Evolutionary conservation across 108 stramenopile species (phyloP), one percentile per base, ranked within the genome.

Genomic region (Stephanodiscus triporus): DNA sequence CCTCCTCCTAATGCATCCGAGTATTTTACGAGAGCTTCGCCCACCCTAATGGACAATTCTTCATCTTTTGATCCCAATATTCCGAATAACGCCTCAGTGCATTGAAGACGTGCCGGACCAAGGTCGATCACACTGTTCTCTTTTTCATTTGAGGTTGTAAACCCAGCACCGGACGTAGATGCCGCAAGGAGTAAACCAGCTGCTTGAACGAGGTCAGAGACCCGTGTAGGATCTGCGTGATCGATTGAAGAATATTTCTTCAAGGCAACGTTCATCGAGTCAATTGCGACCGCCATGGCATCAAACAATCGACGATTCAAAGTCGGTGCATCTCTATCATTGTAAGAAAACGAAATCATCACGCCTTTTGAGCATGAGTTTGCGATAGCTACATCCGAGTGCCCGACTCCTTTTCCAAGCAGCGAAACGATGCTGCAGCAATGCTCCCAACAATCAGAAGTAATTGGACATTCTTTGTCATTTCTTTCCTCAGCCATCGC

Each of bases 51-150:
- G 32, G 86, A 78, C n/a, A 92, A 71, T 68, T 92, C 91, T 32
- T 90, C 88, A 55, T 94, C 91, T 64, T 90, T 89, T 1, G 90
- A 91, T 27, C 91, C 93, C 2, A 94, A 54, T 38, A 90, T 17
- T 8, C 42, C 54, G 75, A 94, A 85, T 7, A 92, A 50, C 13
- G 82, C 75, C 24, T 89, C 88, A n/a, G 86, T 73, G 68, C 87
- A 87, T 45, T 78, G 72, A 20, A 87, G 69, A 23, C 86, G 70
- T 26, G 86, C 64, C 32, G 70, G 77, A 22, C 82, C 80, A 51
- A 88, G 76, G 34, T 75, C 66, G 3, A 66, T 60, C n/a, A 42
- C 7, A 6, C 37, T 55, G 58, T 34, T 66, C 11, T 37, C 75
- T 55, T 50, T 60, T 23, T 57, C 34, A 20, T 27, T 27, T 24